Conservation (phyloP, 441 rosid species). For the Melastoma candidum region DNA sequence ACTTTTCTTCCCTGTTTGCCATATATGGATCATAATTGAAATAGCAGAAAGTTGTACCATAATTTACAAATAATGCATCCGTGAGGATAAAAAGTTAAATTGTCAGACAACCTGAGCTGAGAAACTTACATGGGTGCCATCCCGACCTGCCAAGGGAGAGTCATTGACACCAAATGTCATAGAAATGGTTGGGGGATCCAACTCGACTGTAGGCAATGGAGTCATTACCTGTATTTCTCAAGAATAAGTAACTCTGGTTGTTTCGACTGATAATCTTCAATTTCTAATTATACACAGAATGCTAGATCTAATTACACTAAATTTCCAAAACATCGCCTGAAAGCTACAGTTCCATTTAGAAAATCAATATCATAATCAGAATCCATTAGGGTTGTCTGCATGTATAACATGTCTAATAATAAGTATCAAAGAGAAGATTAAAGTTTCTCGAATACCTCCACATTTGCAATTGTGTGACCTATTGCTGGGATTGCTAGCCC, state of each 20-base stretch:
- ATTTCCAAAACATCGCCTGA: no score
- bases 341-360: no score
- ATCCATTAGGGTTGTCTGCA: no score
- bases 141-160: constrained; percentile 94
- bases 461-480: constrained; percentile 76
- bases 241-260: constrained; percentile 5
- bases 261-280: background rate
- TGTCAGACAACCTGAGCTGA: constrained; percentile 8
- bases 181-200: constrained; percentile 98
- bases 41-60: no score
- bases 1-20: no score
- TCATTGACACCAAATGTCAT: constrained; percentile 97
- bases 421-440: constrained; percentile 3
- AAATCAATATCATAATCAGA: no score
- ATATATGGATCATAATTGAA: no score
- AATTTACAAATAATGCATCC: no score
- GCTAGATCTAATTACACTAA: no score
- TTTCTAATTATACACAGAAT: no score
- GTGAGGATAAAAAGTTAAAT: background rate
- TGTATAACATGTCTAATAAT: background rate
- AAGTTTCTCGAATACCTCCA: constrained; percentile 40
- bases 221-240: constrained; percentile 45
- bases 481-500: constrained; percentile 79
- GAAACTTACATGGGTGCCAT: constrained; percentile 76
- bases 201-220: constrained; percentile 70